Conservation (phyloP, 176 grass and related monocot species). For the Juncus inflexus region DNA sequence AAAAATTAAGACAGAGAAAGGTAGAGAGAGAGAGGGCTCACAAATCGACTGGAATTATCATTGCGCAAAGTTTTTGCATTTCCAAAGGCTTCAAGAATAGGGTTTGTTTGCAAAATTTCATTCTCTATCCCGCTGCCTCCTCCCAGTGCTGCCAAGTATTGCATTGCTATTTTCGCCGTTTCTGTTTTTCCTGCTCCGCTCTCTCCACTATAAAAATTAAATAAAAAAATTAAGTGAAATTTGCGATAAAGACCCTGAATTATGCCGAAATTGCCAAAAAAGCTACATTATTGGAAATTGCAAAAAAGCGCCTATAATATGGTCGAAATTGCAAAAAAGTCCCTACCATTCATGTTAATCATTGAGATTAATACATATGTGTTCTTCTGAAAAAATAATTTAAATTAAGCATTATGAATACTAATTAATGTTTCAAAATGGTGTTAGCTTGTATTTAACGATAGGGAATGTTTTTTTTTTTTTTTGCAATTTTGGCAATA, state of each 20-base stretch:
- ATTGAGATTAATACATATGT: too few species aligned
- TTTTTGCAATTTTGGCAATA: too few species aligned
- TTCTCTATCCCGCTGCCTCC: slow-evolving; percentile 95
- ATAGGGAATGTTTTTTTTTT: too few species aligned
- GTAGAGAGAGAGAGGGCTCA: slow-evolving; percentile 42
- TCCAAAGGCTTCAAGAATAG: slow-evolving; percentile 98
- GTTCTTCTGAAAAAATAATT: too few species aligned
- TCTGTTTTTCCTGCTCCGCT: slow-evolving; percentile 99
- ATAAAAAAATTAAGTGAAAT: too few species aligned
- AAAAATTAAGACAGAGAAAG: background rate
- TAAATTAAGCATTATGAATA: too few species aligned
- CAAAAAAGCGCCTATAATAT: too few species aligned
- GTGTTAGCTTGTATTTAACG: too few species aligned
- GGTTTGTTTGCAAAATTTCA: slow-evolving; percentile 95
- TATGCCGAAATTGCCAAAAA: background rate
- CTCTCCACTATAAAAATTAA: slow-evolving; percentile 57
- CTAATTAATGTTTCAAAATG: too few species aligned
- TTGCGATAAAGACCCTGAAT: background rate
- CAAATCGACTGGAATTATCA: slow-evolving; percentile 99
- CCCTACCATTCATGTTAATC: too few species aligned
- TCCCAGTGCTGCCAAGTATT: slow-evolving; percentile 92
- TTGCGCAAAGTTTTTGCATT: slow-evolving; percentile 98
- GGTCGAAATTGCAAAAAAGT: too few species aligned
- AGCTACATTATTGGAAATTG: too few species aligned
- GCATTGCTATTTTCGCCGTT: slow-evolving; percentile 99